Base-by-base conservation (phyloP, 257 asterid species). In the Fraxinus americana region DNA sequence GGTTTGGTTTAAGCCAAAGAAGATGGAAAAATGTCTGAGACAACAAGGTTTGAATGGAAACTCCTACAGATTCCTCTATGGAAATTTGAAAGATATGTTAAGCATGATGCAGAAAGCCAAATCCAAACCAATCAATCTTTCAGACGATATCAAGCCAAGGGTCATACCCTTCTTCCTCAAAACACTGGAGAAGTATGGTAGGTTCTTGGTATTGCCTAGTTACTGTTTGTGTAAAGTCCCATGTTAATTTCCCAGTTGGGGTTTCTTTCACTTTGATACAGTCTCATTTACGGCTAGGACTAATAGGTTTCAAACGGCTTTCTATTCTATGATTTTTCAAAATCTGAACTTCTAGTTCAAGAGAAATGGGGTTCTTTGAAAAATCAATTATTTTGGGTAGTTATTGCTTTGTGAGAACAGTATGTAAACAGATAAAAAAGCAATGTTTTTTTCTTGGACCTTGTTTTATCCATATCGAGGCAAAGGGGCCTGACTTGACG, bases 21-120 rank as follows among this genome's bases (percentile, higher is more conserved):
- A 50, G 74, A 73, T 83, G 39, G 90, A 87, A 32, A 85, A 69
- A 11, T n/a, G 38, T 4, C 74, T 90, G 74, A 82, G 82, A 48
- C 48, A 57, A 32, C 90, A 88, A 80, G 91, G 94, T n/a, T 71
- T 88, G 16, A 78, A 69, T 7, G 92, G 92, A 14, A 89, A 80
- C 61, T 57, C 85, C 3, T 88, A 82, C 86, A 85, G 54, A 0
- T 32, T 83, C 9, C 32, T 88, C n/a, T 79, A 79, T 38, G 91
- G 94, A n/a, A 92, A 90, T 72, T 34, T 82, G 63, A 85, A 83
- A 67, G 89, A 86, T 35, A 9, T 85, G 19, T 4, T 8, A n/a
- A 10, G 30, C 9, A 38, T 54, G 69, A 0, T 23, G 21, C 7
- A 67, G 19, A 82, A 85, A 52, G 92, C 84, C 35, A 78, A 39